These are phyloP conservation scores for Cicer chorassanicum DNA, from an alignment of 306 rosid species.

Conservation along the genomic window DNA sequence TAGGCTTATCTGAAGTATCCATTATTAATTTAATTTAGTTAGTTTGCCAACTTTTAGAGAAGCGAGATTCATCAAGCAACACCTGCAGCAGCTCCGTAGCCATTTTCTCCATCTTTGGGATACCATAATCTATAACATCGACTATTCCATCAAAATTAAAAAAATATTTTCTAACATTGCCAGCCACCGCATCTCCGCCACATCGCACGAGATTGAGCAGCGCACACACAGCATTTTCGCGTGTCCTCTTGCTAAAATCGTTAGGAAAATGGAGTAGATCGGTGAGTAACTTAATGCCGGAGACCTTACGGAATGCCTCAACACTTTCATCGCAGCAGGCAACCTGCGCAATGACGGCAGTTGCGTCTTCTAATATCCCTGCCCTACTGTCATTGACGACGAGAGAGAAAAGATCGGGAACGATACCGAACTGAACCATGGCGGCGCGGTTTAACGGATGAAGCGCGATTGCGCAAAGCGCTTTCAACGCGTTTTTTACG, in stretches of 20 bases:
- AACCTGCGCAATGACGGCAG: constrained; percentile 90
- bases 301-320: constrained; percentile 60
- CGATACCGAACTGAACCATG: constrained; percentile 64
- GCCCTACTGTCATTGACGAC: constrained; percentile 59
- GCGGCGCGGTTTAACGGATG: constrained; percentile 64
- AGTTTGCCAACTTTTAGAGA: too few relatives aligned
- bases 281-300: constrained; percentile 61
- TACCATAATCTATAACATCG: constrained; percentile 61
- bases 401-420: constrained; percentile 63
- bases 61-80: constrained; percentile 35
- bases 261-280: constrained; percentile 68
- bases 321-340: constrained; percentile 94
- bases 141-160: constrained; percentile 62
- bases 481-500: constrained; percentile 82
- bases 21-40: too few relatives aligned
- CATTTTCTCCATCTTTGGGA: constrained; percentile 63
- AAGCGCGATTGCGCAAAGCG: constrained; percentile 78
- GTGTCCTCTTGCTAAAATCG: constrained; percentile 67
- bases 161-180: constrained; percentile 58
- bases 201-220: constrained; percentile 68
- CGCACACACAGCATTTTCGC: constrained; percentile 81
- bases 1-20: too few relatives aligned
- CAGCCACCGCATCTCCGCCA: constrained; percentile 60
- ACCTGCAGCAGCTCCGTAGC: constrained; percentile 62
- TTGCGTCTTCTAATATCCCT: constrained; percentile 84